phyloP scores from a whole-genome alignment of 768 basidiomycete genomes.

The Kwoniella dendrophila region DNA sequence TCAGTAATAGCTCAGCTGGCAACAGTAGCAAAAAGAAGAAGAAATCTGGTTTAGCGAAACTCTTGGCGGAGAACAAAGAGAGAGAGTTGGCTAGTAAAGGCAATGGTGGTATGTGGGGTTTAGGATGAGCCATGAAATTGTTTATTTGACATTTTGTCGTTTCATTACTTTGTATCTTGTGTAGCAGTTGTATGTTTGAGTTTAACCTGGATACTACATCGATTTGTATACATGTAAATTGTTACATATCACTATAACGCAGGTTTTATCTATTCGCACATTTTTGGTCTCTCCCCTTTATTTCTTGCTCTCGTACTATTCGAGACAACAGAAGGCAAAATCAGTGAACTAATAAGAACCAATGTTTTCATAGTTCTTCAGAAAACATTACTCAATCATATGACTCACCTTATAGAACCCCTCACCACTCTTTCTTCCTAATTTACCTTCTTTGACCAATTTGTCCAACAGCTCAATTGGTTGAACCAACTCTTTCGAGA shows the following conservation, averaged over 20 bases:
- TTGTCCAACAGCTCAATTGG: constrained; percentile 55
- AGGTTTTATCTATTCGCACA: too few species aligned
- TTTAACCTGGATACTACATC: too few species aligned
- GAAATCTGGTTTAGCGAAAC: constrained; percentile 43
- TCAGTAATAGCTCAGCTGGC: not conserved
- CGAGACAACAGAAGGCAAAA: too few species aligned
- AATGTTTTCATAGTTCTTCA: not conserved
- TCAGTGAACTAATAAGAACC: too few species aligned
- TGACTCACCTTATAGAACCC: constrained; percentile 58
- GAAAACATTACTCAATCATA: not conserved
- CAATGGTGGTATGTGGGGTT: constrained; percentile 29
- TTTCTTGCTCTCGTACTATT: constrained; percentile 16
- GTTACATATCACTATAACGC: not conserved
- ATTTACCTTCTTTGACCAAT: constrained; percentile 56
- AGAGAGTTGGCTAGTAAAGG: constrained; percentile 22
- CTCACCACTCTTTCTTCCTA: constrained; percentile 58
- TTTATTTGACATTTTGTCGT: too few species aligned
- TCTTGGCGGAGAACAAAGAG: constrained; percentile 47
- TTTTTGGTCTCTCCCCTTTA: not conserved
- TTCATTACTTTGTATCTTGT: too few species aligned
- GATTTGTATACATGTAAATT: not conserved
- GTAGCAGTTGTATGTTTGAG: too few species aligned
- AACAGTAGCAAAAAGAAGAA: constrained; percentile 36
- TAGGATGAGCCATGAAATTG: constrained; percentile 29
- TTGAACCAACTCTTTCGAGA: constrained; percentile 52